Evolutionary conservation across 768 basidiomycete genomes (phyloP).

Genomic region (Myochromella boudieri): DNA sequence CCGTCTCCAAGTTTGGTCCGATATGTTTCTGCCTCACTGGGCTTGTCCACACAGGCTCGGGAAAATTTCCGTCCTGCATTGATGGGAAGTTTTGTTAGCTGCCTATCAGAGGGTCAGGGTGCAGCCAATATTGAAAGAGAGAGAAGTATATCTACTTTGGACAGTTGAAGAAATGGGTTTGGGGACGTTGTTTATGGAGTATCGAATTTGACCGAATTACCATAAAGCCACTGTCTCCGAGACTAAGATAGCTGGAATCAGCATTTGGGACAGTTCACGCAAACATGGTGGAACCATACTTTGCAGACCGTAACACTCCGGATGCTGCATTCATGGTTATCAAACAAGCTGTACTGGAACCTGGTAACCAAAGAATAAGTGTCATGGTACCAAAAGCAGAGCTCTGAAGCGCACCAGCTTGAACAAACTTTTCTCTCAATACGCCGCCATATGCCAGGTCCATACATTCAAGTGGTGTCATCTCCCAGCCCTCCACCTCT

Average conservation of each 20-base stretch:
- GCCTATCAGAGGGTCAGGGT: conserved; percentile 33
- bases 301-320: conserved; percentile 73
- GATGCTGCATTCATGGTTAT: conserved; percentile 73
- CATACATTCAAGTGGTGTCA: conserved; percentile 70
- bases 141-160: conserved; percentile 39
- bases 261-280: not conserved
- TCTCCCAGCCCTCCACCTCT: conserved; percentile 73
- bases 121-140: conserved; percentile 11
- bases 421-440: conserved; percentile 60
- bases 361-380: conserved; percentile 33
- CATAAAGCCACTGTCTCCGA: conserved; percentile 79
- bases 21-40: conserved; percentile 45
- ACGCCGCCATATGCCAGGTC: conserved; percentile 73
- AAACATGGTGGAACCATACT: conserved; percentile 45
- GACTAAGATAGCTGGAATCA: conserved; percentile 33
- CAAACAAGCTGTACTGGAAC: conserved; percentile 83
- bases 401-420: conserved; percentile 63
- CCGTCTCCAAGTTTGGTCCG: conserved; percentile 47
- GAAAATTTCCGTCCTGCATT: conserved; percentile 40
- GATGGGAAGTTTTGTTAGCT: conserved; percentile 54
- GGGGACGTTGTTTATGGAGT: conserved; percentile 48
- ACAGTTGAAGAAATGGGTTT: conserved; percentile 59
- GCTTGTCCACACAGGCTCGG: conserved; percentile 54
- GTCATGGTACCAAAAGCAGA: no score
- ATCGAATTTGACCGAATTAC: conserved; percentile 70